Base-by-base conservation (phyloP, 257 asterid genomes). In the Scutellaria minor region DNA sequence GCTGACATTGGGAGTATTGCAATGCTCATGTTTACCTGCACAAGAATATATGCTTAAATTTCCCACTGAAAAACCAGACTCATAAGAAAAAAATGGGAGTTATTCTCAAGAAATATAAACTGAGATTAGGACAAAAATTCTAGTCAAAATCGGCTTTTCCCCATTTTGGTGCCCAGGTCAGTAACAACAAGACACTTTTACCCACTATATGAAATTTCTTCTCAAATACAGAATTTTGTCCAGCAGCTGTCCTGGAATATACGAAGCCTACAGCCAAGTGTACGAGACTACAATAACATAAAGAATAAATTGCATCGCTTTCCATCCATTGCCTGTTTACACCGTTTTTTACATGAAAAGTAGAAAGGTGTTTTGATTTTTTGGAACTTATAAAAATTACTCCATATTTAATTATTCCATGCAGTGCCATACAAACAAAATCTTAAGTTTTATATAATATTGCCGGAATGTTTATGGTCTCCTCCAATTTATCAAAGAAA, bases 11-110 rank as follows among this genome's bases (percentile, higher is more conserved):
- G 98, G 72, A 92, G 98, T 74, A 92, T 92, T 27, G 97, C 97
- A 68, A 92, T 90, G 80, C 98, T 90, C 98, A 92, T 92, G 89
- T 92, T 92, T 56, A 91, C 97, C 97, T 91, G 85, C 78, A 80
- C 22, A 14, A 79, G 0, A 65, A 47, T 53, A 60, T 70, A 73
- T 69, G 71, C 64, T 46, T 70, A 54, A 68, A 24, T 61, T 76
- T 79, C 59, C 64, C 77, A 62, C 56, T 35, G 58, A 65, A 69
- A 66, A 18, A 48, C 47, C 52, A 69, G 4, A 55, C 1, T 42
- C 50, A 11, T 14, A 31, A 9, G 41, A 13, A 24, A 22, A 3
- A 42, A 64, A 31, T 24, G 18, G 18, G 27, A 55, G 10, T 59
- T 51, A 12, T 37, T 40, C 35, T 68, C 12, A 41, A 37, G 46